phyloP scores from a whole-genome alignment of 2,329 filamentous ascomycete species.

The Penicillium carneum region DNA sequence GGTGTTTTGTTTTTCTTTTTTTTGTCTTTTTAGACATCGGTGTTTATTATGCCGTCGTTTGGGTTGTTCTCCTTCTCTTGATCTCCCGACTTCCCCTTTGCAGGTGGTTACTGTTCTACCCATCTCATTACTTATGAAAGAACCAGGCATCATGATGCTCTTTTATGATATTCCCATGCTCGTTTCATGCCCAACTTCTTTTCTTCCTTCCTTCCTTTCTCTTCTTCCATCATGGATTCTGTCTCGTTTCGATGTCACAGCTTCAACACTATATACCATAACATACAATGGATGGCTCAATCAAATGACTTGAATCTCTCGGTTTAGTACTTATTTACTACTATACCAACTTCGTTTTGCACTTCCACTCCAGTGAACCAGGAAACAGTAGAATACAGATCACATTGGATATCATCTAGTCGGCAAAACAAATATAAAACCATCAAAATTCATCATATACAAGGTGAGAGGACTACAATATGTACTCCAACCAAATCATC shows the following conservation, averaged over 20 bases:
- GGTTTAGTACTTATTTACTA: neutral
- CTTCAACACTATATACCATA: slow-evolving; percentile 17
- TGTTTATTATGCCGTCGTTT: neutral
- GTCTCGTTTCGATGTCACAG: slow-evolving; percentile 5
- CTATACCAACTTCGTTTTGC: neutral
- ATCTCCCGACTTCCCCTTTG: neutral
- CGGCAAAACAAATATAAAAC: slow-evolving; percentile 28
- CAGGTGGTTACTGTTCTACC: neutral
- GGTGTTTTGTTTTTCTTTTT: neutral
- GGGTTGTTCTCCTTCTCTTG: slow-evolving; percentile 3
- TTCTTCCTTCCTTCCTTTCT: neutral
- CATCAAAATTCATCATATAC: slow-evolving; percentile 21
- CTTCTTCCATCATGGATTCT: slow-evolving; percentile 1
- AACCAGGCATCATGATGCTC: slow-evolving; percentile 8
- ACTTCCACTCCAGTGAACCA: neutral
- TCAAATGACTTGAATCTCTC: neutral
- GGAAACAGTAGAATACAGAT: slow-evolving; percentile 35
- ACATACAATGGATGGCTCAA: slow-evolving; percentile 7
- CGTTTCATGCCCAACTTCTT: neutral
- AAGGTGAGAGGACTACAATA: slow-evolving; percentile 23
- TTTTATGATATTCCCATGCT: slow-evolving; percentile 21
- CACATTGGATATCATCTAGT: slow-evolving; percentile 42
- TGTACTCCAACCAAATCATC: slow-evolving; percentile 24
- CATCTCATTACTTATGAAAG: slow-evolving; percentile 1
- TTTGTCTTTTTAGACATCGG: slow-evolving; percentile 4